Evolutionary conservation across 176 grass and related monocot species (phyloP).

Genomic region (Hordeum vulgare): MorexV3_pseudomolecules_assembly NC_058518.1:255586301-255586800

Average conservation of each 20-base stretch:
- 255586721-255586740: conserved; percentile 70
- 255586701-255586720: conserved; percentile 72
- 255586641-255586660: conserved; percentile 87
- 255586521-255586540: too few species aligned
- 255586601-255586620: background rate
- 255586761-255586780: conserved; percentile 78
- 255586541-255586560: background rate
- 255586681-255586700: conserved; percentile 72
- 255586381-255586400: conserved; percentile 35
- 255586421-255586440: background rate
- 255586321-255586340: conserved; percentile 42
- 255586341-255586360: conserved; percentile 27
- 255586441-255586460: background rate
- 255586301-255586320: conserved; percentile 38
- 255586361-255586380: conserved; percentile 39
- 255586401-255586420: background rate
- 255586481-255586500: background rate
- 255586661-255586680: conserved; percentile 85
- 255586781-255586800: conserved; percentile 71
- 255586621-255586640: conserved; percentile 16
- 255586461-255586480: background rate
- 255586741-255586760: conserved; percentile 69
- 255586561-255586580: background rate
- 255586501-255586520: background rate
- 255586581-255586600: background rate